Percentiles rank a stretch among this genome's conserved stretches.
Evolutionary conservation across 2,329 filamentous ascomycete genomes (phyloP).

Genomic region (Penicillium sp.): DNA sequence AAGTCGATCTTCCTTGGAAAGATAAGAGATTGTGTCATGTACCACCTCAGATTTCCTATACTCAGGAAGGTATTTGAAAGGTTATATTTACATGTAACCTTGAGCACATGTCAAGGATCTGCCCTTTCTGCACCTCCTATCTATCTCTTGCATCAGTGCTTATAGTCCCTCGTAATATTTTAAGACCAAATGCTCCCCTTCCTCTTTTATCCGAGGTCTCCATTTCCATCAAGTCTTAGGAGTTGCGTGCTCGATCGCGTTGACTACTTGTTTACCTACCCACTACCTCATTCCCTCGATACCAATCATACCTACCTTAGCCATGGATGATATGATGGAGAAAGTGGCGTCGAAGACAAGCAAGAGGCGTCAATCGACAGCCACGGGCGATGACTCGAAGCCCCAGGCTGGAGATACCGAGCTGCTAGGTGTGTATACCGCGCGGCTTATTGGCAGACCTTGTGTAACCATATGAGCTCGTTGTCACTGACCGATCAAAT

Average conservation of each 20-base stretch:
- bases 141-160: background rate
- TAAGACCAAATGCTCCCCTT: background rate
- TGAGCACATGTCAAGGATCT: background rate
- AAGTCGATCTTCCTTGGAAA: background rate
- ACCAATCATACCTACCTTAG: background rate
- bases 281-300: background rate
- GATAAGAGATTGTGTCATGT: background rate
- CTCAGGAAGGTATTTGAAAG: background rate
- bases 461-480: background rate
- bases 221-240: background rate
- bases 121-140: background rate
- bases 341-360: background rate
- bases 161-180: background rate
- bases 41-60: background rate
- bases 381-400: background rate
- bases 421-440: constrained; percentile 13
- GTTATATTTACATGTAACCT: background rate
- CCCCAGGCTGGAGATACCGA: constrained; percentile 23
- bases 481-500: constrained; percentile 1
- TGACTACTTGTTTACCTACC: background rate
- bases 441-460: background rate
- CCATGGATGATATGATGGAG: background rate
- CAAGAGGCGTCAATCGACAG: constrained; percentile 3
- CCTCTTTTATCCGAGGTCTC: background rate
- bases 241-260: background rate